Base-by-base conservation (phyloP, 441 rosid genomes). In the Dalechampia spathulata region DNA sequence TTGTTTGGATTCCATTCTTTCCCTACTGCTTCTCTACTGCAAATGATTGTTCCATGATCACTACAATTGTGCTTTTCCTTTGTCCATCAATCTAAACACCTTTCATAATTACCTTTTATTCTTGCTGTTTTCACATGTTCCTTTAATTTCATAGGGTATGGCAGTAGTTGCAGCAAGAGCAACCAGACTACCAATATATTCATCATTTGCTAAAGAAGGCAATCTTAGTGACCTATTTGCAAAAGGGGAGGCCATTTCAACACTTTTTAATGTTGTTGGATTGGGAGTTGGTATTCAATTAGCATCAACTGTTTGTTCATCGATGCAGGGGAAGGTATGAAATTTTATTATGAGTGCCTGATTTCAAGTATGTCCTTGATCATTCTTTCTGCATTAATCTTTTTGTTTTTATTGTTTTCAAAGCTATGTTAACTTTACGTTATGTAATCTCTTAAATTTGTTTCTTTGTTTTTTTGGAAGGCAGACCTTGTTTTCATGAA, bases 151-250 rank as follows among this genome's bases (percentile, higher is more conserved):
- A 68, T 66, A 89, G 97, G 99, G 97, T 58, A 93, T 93, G 89
- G 99, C 97, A 28, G 84, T 83, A 42, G 99, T 93, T 65, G 99
- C 97, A 9, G 96, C 99, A 48, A 77, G 99, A 68, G 97, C 99
- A 32, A 92, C 99, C 49, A 79, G 99, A 64, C 78, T 87, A 50
- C 97, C 97, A 1, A 86, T 89, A 51, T 89, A 89, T 73, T 93
- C 99, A 26, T 89, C 99, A 21, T 89, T 93, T 55, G 96, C 99
- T 55, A 93, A 86, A 79, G 97, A 92, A 76, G 97, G 99, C 69
- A 92, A 87, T 63, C 92, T 92, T 13, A 89, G 99, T 49, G 97
- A 92, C 64, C 80, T 92, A 54, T 89, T 86, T 65, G 99, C 99
- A 22, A 92, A 89, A 76, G 95, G 99, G 51, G 99, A 92, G 75